A percentile compares a stretch with the other conserved stretches of the same genome.
Evolutionary conservation across 1,139 yeast species (phyloP).

Genomic region (Geotrichum klebahnii): DNA sequence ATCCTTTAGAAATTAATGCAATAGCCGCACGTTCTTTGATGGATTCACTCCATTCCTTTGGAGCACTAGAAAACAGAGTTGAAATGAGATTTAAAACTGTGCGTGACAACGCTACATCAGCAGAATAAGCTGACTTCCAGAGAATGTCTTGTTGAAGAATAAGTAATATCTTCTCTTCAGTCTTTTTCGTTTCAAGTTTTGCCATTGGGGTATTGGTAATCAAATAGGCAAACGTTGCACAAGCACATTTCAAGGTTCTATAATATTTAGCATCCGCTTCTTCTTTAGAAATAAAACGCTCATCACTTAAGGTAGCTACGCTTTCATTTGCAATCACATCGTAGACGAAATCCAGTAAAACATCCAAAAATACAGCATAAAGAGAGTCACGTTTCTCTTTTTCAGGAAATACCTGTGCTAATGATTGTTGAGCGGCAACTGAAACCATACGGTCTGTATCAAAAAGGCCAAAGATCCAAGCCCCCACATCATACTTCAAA

Average conservation of each 20-base stretch:
- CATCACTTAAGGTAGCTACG: conserved; percentile 66
- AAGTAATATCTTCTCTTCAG: conserved; percentile 32
- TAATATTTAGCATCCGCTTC: conserved; percentile 66
- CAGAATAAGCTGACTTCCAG: conserved; percentile 43
- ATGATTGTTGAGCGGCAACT: conserved; percentile 46
- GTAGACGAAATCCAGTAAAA: conserved; percentile 52
- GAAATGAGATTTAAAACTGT: conserved; percentile 13
- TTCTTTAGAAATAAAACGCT: conserved; percentile 61
- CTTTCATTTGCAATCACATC: conserved; percentile 56
- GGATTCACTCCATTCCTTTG: conserved; percentile 7
- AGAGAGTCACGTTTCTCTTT: conserved; percentile 56
- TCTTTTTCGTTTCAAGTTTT: conserved; percentile 16
- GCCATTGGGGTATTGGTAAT: conserved; percentile 29
- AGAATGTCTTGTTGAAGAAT: conserved; percentile 44
- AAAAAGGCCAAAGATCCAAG: conserved; percentile 65
- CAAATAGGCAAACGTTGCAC: conserved; percentile 50
- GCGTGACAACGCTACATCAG: conserved; percentile 9
- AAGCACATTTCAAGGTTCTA: conserved; percentile 53
- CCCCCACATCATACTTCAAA: conserved; percentile 64
- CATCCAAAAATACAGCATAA: conserved; percentile 56
- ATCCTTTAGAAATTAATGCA: conserved; percentile 31
- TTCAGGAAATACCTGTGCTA: conserved; percentile 55
- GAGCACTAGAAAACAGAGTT: conserved; percentile 9
- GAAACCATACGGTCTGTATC: conserved; percentile 67
- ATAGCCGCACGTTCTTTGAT: conserved; percentile 12